Evolutionary conservation across 139 green algal species (phyloP), one percentile per base, ranked within the genome.

Genomic region (Picochlorum costavermella): DNA sequence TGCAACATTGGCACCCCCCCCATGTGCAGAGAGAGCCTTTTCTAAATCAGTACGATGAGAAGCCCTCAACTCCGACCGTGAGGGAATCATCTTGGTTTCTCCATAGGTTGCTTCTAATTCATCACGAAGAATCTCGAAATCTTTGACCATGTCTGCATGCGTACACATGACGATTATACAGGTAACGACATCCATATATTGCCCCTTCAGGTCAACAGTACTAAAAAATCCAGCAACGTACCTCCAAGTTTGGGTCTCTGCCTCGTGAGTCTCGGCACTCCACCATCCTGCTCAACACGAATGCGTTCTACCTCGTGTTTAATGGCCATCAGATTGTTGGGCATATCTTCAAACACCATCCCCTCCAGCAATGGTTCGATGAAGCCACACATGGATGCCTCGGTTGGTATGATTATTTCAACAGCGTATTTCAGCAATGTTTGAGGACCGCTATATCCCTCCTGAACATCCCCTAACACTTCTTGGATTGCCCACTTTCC

Each of bases 401-500:
- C 63, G 4, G 61, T 66, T 1, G 64, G 72, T 10, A 83, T 73
- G 40, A 81, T 31, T 3, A 86, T 65, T 58, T 88, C 81, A 49
- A 86, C 64, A 3, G 81, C 81, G 57, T 86, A 86, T 62, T 78
- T 83, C 20, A 88, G 71, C 33, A 76, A 46, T 0, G 81, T 87
- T 10, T 75, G 61, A 28, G 44, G n/a, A 28, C 50, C 16, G 37
- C 17, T 30, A 31, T 59, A 29, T 12, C 13, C 50, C 6, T 14
- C 20, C 6, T 30, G 5, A 5, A 30, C 20, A 59, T 30, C 50
- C 31, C 25, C 23, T 25, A 17, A 45, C 6, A 58, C 30, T 11
- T 71, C 65, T 63, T 68, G 48, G 16, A 88, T 46, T 50, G 86
- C 78, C 65, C 72, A 86, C 51, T 88, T 88, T 56, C 81, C 81